Percentiles rank a stretch among this genome's conserved stretches.
Conservation (phyloP, 768 basidiomycete species). For the Gloeopeniophorella convolvens region DNA sequence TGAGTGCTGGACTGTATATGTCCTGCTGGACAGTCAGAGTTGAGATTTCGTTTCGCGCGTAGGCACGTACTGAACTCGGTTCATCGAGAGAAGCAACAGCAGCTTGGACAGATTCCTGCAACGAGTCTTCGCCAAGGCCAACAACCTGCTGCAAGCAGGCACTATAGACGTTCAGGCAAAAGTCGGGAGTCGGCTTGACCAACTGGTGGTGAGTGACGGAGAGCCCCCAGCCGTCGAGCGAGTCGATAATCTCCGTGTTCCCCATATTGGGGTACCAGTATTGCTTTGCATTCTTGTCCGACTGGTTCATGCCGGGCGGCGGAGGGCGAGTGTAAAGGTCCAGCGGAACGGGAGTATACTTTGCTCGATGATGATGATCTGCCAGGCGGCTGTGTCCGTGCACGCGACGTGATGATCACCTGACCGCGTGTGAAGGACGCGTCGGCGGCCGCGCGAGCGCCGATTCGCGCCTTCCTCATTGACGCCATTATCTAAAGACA, state of each 20-base stretch:
- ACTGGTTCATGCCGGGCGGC: conserved; percentile 15
- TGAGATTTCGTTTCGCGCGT: neutral
- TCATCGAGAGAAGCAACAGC: conserved; percentile 45
- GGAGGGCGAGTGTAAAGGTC: no score
- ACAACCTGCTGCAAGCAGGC: conserved; percentile 71
- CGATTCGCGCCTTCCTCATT: no score
- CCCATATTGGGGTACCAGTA: conserved; percentile 65
- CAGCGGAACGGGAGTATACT: no score
- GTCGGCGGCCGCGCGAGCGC: no score
- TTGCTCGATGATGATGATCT: no score
- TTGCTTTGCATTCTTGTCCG: conserved; percentile 23
- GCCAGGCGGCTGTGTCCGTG: neutral
- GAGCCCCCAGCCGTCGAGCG: conserved; percentile 64
- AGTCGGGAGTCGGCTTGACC: conserved; percentile 57
- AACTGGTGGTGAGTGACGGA: conserved; percentile 64
- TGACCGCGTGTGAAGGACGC: conserved; percentile 9
- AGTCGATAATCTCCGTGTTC: conserved; percentile 53
- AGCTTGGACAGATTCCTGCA: conserved; percentile 53
- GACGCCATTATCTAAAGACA: neutral
- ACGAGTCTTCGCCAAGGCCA: conserved; percentile 48
- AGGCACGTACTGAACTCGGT: conserved; percentile 41
- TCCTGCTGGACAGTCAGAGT: conserved; percentile 40
- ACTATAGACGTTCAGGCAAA: conserved; percentile 62
- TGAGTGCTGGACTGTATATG: conserved; percentile 51
- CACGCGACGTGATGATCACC: conserved; percentile 6